phyloP scores from a whole-genome alignment of 129 eudicot genomes.

The Smallanthus sonchifolius region DNA sequence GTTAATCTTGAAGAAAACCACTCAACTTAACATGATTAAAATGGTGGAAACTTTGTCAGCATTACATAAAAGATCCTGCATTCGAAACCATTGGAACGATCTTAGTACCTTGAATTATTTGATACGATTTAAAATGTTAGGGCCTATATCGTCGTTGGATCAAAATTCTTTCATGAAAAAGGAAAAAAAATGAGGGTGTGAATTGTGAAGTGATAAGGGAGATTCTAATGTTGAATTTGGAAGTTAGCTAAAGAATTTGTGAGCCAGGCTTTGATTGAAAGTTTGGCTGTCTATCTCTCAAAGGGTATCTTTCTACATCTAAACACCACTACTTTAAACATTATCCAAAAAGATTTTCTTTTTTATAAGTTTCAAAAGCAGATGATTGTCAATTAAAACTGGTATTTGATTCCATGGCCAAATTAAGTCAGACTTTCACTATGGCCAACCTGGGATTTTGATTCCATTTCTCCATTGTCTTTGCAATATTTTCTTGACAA shows the following conservation, averaged over 20 bases:
- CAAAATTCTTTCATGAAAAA: background rate
- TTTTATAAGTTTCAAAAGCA: constrained; percentile 34
- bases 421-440: constrained; percentile 34
- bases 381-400: constrained; percentile 26
- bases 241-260: constrained; percentile 26
- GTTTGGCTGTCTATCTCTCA: constrained; percentile 37
- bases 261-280: constrained; percentile 33
- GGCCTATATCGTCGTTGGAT: background rate
- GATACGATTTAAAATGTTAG: background rate
- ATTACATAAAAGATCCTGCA: background rate
- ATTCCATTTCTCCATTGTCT: constrained; percentile 26
- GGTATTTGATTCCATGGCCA: constrained; percentile 42
- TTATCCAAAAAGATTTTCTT: constrained; percentile 35
- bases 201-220: constrained; percentile 1
- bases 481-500: constrained; percentile 7
- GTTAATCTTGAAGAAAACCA: background rate
- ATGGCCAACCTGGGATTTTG: constrained; percentile 46
- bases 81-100: background rate
- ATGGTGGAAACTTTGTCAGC: background rate
- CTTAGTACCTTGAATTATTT: background rate
- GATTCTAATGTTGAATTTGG: constrained; percentile 22
- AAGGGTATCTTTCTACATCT: constrained; percentile 41
- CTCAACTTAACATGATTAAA: background rate
- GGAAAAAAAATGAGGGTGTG: background rate
- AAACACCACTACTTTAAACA: constrained; percentile 40